A percentile compares a stretch with the other conserved stretches of the same genome.
These are phyloP conservation scores for Penicillium palitans DNA, from an alignment of 2,329 filamentous ascomycete species.

Conservation along the genomic window DNA sequence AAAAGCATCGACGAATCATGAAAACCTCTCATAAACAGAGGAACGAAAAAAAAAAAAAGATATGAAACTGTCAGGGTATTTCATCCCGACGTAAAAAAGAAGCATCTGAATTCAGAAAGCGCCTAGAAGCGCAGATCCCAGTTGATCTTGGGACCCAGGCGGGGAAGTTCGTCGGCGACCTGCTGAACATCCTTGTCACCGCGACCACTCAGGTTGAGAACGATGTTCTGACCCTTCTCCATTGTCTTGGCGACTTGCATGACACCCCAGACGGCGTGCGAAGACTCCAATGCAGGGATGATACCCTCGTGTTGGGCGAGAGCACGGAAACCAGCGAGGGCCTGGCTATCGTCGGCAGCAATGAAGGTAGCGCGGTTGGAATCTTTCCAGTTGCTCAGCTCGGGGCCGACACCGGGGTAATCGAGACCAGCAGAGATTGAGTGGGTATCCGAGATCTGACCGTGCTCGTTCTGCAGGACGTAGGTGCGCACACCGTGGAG, in stretches of 20 bases:
- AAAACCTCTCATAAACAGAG: not conserved
- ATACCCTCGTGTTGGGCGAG: slow-evolving; percentile 91
- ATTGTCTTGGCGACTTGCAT: slow-evolving; percentile 90
- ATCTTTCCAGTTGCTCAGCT: slow-evolving; percentile 92
- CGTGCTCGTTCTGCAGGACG: slow-evolving; percentile 86
- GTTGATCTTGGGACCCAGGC: slow-evolving; percentile 81
- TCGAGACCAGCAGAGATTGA: slow-evolving; percentile 95
- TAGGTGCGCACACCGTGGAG: slow-evolving; percentile 96
- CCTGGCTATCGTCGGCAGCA: slow-evolving; percentile 86
- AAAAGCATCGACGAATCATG: not conserved
- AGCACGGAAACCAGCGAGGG: slow-evolving; percentile 81
- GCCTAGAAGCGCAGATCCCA: slow-evolving; percentile 62
- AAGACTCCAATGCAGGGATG: slow-evolving; percentile 91
- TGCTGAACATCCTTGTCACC: slow-evolving; percentile 99
- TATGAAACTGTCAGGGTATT: not conserved
- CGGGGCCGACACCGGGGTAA: slow-evolving; percentile 94
- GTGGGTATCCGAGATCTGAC: slow-evolving; percentile 93
- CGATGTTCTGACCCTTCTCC: slow-evolving; percentile 82
- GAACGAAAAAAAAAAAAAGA: not conserved
- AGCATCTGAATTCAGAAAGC: not conserved
- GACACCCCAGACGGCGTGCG: slow-evolving; percentile 87
- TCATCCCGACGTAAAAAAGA: not conserved
- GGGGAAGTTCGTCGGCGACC: slow-evolving; percentile 90
- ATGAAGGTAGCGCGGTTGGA: slow-evolving; percentile 81
- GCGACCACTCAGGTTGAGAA: slow-evolving; percentile 88